Conservation (phyloP, 2,329 filamentous ascomycete genomes). For the Cytospora mali region DNA sequence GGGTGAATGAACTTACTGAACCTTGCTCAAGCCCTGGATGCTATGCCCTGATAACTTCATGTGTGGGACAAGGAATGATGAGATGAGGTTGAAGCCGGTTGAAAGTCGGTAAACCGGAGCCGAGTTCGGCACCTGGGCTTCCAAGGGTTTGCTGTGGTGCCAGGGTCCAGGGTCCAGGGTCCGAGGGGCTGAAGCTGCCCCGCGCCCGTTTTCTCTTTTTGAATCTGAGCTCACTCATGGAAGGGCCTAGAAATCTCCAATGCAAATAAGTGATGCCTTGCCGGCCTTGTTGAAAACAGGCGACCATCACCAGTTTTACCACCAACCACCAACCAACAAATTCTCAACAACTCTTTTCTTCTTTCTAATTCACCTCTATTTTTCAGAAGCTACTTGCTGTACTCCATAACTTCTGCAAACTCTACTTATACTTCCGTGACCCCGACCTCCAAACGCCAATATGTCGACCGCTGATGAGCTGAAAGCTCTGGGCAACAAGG, state of each 20-base stretch:
- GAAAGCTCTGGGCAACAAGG: slow-evolving; percentile 98
- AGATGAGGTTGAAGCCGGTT: neutral
- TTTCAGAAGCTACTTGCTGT: neutral
- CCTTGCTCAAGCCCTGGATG: neutral
- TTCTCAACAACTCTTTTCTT: neutral
- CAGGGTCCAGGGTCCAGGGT: slow-evolving; percentile 8
- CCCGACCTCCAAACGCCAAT: slow-evolving; percentile 14
- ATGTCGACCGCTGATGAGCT: slow-evolving; percentile 74
- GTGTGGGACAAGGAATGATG: neutral
- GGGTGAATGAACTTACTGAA: too few relatives aligned
- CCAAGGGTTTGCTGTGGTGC: slow-evolving; percentile 9
- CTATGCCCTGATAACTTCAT: neutral
- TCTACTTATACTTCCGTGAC: neutral
- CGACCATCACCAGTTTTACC: slow-evolving; percentile 4
- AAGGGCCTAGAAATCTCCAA: slow-evolving; percentile 28
- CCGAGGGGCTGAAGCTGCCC: slow-evolving; percentile 7
- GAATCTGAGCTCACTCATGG: slow-evolving; percentile 23
- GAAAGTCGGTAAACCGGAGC: neutral
- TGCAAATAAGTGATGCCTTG: slow-evolving; percentile 15
- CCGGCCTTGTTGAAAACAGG: slow-evolving; percentile 16
- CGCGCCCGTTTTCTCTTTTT: slow-evolving; percentile 9
- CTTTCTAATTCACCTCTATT: neutral
- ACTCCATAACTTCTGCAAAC: too few relatives aligned
- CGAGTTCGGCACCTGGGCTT: neutral
- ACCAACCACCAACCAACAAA: slow-evolving; percentile 3